Conservation (phyloP, 139 green algal species). For the Limnomonas spitsbergensis region DNA sequence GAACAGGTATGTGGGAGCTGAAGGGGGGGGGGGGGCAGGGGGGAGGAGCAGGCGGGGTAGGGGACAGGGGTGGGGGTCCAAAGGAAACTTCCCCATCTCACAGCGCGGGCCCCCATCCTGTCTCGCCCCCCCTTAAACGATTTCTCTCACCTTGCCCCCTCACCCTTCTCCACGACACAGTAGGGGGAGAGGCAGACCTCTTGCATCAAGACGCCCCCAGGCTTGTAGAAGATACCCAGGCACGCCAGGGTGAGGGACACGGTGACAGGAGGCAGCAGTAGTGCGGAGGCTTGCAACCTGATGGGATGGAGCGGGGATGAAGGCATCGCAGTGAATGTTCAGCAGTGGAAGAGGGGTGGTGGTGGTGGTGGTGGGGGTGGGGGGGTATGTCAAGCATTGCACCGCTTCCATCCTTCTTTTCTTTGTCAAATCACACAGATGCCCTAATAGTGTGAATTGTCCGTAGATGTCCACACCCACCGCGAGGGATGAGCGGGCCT, state of each 20-base stretch:
- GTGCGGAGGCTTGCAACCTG: too few species aligned
- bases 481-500: too few species aligned
- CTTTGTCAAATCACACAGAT: too few species aligned
- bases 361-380: too few species aligned
- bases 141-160: constrained; percentile 4
- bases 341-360: too few species aligned
- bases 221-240: constrained; percentile 6
- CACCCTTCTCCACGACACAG: not conserved
- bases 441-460: too few species aligned
- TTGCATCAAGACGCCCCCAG: constrained; percentile 3
- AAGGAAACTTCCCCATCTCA: not conserved
- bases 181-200: constrained; percentile 5
- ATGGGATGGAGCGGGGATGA: too few species aligned
- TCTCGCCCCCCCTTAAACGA: not conserved
- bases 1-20: not conserved
- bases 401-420: too few species aligned
- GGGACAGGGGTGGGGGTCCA: too few species aligned
- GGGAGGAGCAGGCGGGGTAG: not conserved
- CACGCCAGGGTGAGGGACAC: not conserved
- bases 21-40: not conserved
- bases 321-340: too few species aligned
- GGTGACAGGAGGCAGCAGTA: constrained; percentile 2
- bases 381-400: too few species aligned
- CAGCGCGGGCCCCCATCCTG: not conserved
- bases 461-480: too few species aligned